These are phyloP conservation scores for Vickermania spadyakhi DNA, from an alignment of 208 protist species.

Conservation along the genomic window DNA sequence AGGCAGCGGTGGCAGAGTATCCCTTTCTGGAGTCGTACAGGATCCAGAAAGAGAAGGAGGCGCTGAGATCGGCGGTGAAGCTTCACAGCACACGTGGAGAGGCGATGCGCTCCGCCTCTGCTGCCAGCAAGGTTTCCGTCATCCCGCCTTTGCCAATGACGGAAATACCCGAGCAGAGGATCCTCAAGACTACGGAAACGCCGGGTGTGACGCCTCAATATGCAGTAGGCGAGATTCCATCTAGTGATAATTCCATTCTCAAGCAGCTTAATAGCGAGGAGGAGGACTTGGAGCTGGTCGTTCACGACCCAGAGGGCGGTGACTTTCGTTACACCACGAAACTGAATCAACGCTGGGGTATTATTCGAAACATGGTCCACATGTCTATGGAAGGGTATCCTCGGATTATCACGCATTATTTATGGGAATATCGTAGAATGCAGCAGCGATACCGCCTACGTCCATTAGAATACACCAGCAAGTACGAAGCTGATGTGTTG, in stretches of 20 bases:
- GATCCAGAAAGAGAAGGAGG: conserved; percentile 18
- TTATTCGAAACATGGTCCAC: conserved; percentile 84
- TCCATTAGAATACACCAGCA: conserved; percentile 71
- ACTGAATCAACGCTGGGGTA: conserved; percentile 28
- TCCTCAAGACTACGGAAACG: conserved; percentile 44
- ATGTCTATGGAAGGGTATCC: conserved; percentile 89
- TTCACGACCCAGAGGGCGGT: conserved; percentile 80
- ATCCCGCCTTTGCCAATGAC: conserved; percentile 3
- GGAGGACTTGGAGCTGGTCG: conserved; percentile 37
- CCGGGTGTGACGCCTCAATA: conserved; percentile 65
- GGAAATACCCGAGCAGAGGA: conserved; percentile 12
- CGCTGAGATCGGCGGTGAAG: conserved; percentile 4
- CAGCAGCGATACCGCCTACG: conserved; percentile 60
- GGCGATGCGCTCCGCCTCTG: not conserved
- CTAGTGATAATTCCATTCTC: not conserved
- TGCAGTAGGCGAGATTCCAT: not conserved
- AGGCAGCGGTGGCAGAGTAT: conserved; percentile 47
- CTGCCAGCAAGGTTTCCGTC: not conserved
- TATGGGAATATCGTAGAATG: conserved; percentile 79
- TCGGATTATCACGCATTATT: conserved; percentile 80
- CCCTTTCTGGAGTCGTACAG: conserved; percentile 66
- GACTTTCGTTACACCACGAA: conserved; percentile 58
- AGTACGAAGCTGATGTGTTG: conserved; percentile 70
- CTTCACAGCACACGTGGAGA: not conserved
- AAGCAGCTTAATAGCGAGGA: too few species aligned